A percentile compares a stretch with the other conserved stretches of the same genome.
phyloP scores from a whole-genome alignment of 805 yeast species.

The Candida broadrunensis region DNA sequence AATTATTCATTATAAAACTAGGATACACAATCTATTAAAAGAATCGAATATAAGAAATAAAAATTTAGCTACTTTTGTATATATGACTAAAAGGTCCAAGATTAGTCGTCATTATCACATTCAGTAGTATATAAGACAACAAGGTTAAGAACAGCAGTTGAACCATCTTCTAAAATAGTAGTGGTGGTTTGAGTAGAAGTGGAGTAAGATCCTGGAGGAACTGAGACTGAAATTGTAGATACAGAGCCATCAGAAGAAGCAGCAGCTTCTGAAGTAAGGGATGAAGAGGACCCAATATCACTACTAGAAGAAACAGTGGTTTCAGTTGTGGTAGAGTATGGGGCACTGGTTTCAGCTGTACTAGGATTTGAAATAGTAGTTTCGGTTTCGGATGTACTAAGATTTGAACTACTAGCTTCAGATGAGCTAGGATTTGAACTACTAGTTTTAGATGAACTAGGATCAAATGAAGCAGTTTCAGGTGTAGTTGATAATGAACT shows the following conservation, averaged over 20 bases:
- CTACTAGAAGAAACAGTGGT: slow-evolving; percentile 1
- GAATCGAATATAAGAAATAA: too few relatives aligned
- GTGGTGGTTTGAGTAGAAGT: slow-evolving; percentile 12
- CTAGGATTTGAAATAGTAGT: background rate
- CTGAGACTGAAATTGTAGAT: slow-evolving; percentile 8
- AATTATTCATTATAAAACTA: background rate
- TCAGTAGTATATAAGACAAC: slow-evolving; percentile 19
- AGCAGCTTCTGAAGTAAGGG: background rate
- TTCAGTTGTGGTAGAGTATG: background rate
- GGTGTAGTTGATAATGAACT: background rate
- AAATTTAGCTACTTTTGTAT: too few relatives aligned
- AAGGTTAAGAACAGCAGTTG: slow-evolving; percentile 19
- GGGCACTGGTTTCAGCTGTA: background rate
- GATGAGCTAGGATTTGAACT: slow-evolving; percentile 1
- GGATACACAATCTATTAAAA: background rate
- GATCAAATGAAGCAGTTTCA: background rate
- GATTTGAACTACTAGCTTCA: background rate
- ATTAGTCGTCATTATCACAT: slow-evolving; percentile 7
- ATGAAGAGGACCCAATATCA: background rate
- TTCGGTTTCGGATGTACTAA: too few relatives aligned
- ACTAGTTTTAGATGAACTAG: background rate
- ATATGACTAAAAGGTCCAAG: too few relatives aligned
- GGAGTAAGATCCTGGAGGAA: slow-evolving; percentile 18
- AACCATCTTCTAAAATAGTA: slow-evolving; percentile 15
- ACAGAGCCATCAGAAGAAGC: background rate